Percentiles rank a stretch among this genome's conserved stretches.
These are phyloP conservation scores for Emydomyces testavorans DNA, from an alignment of 2,329 filamentous ascomycete species.

Conservation along the genomic window DNA sequence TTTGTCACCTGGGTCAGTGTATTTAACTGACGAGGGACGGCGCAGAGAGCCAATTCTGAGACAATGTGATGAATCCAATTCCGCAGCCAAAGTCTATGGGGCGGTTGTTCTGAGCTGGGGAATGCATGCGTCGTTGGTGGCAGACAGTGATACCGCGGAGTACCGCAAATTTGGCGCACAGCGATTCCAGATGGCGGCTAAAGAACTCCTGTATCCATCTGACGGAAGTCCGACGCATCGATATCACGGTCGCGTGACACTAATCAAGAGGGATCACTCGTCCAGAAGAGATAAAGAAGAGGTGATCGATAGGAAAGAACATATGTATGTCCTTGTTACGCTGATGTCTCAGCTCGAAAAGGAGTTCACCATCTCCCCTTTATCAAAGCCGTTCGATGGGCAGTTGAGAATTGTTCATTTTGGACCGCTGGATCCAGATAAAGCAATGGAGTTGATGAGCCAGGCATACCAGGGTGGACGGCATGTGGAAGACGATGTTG, in stretches of 20 bases:
- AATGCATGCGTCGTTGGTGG: slow-evolving; percentile 77
- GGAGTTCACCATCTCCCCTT: slow-evolving; percentile 70
- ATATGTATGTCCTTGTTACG: slow-evolving; percentile 66
- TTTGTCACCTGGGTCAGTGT: slow-evolving; percentile 48
- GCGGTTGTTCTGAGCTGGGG: slow-evolving; percentile 84
- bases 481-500: slow-evolving; percentile 44
- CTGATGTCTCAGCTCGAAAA: slow-evolving; percentile 72
- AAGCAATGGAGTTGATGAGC: slow-evolving; percentile 66
- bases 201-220: slow-evolving; percentile 55
- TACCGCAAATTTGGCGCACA: slow-evolving; percentile 66
- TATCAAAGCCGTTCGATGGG: slow-evolving; percentile 57
- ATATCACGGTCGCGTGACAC: slow-evolving; percentile 45
- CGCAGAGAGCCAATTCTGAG: slow-evolving; percentile 25
- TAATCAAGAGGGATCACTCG: slow-evolving; percentile 24
- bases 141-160: slow-evolving; percentile 74
- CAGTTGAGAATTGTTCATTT: slow-evolving; percentile 64
- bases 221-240: slow-evolving; percentile 44
- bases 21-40: slow-evolving; percentile 37
- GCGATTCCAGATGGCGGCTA: slow-evolving; percentile 75
- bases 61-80: slow-evolving; percentile 14
- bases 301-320: slow-evolving; percentile 36
- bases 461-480: slow-evolving; percentile 47
- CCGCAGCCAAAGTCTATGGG: slow-evolving; percentile 44
- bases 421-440: slow-evolving; percentile 51
- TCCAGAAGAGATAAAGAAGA: slow-evolving; percentile 16